Conservation (phyloP, 371 early-diverging fungal genomes). For the Zychaea mexicana region DNA sequence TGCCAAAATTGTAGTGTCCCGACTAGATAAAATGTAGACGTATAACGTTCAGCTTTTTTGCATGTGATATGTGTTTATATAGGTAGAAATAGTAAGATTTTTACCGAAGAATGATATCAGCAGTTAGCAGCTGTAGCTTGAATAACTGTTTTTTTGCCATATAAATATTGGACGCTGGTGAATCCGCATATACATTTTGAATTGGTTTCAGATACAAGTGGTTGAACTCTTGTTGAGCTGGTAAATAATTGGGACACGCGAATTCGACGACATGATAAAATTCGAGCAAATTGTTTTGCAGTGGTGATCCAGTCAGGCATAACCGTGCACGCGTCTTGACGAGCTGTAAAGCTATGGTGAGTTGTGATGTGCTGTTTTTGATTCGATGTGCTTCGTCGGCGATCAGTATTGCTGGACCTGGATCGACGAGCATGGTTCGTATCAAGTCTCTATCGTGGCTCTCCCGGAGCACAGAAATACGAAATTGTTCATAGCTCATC, state of each 20-base stretch:
- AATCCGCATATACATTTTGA: conserved; percentile 62
- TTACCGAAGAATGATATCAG: conserved; percentile 24
- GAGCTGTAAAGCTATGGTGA: conserved; percentile 40
- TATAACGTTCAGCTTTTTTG: neutral
- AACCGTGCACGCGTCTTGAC: conserved; percentile 64
- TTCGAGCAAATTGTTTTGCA: conserved; percentile 81
- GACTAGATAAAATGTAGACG: no score
- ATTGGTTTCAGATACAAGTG: conserved; percentile 69
- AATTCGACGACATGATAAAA: conserved; percentile 79
- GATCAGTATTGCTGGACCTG: conserved; percentile 74
- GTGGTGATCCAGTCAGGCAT: conserved; percentile 87
- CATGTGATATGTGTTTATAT: neutral
- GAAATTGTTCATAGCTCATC: conserved; percentile 65
- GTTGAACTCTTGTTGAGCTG: conserved; percentile 55
- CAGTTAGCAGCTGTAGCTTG: conserved; percentile 18
- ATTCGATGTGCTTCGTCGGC: conserved; percentile 89
- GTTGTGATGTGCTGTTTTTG: conserved; percentile 62
- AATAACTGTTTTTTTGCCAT: conserved; percentile 19
- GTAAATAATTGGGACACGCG: conserved; percentile 65
- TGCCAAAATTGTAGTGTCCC: conserved; percentile 51
- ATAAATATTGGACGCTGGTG: conserved; percentile 43
- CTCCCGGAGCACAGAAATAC: conserved; percentile 31
- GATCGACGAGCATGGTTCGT: conserved; percentile 41
- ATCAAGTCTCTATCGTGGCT: conserved; percentile 13
- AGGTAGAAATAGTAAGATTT: neutral